These are phyloP conservation scores for Leucaena leucocephala DNA, from an alignment of 306 rosid genomes.

Conservation along the genomic window DNA sequence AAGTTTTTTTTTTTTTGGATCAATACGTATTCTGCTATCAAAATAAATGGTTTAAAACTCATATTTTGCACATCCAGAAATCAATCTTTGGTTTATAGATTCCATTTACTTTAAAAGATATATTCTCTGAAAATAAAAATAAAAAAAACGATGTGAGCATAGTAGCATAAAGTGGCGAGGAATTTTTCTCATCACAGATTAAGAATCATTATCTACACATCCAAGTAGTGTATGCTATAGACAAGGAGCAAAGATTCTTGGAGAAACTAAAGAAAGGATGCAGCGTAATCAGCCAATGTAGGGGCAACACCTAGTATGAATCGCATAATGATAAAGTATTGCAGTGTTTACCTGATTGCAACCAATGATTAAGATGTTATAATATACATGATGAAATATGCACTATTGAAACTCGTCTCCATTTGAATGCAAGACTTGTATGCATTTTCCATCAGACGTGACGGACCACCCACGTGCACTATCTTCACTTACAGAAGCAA, in stretches of 20 bases:
- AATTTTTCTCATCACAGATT: neutral
- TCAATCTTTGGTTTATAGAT: neutral
- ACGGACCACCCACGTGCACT: constrained; percentile 57
- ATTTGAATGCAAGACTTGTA: constrained; percentile 46
- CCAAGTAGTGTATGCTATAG: neutral
- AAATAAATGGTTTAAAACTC: neutral
- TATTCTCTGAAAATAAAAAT: neutral
- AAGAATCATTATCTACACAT: neutral
- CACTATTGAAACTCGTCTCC: constrained; percentile 68
- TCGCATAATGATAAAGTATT: constrained; percentile 5
- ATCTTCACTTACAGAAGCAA: constrained; percentile 70
- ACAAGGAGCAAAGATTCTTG: neutral
- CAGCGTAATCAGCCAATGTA: neutral
- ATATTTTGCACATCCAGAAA: neutral
- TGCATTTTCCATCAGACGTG: constrained; percentile 48
- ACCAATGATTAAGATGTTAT: constrained; percentile 53
- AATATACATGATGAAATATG: constrained; percentile 59
- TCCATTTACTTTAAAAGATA: neutral
- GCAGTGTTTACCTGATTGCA: constrained; percentile 56
- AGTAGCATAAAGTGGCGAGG: neutral
- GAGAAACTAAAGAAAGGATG: neutral
- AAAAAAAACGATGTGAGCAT: neutral
- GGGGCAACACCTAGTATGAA: constrained; percentile 1
- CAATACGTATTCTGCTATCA: neutral
- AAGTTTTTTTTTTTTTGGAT: neutral